A percentile compares a stretch with the other conserved stretches of the same genome.
These are phyloP conservation scores for Prinsepia uniflora DNA, from an alignment of 306 rosid genomes.

Conservation along the genomic window DNA sequence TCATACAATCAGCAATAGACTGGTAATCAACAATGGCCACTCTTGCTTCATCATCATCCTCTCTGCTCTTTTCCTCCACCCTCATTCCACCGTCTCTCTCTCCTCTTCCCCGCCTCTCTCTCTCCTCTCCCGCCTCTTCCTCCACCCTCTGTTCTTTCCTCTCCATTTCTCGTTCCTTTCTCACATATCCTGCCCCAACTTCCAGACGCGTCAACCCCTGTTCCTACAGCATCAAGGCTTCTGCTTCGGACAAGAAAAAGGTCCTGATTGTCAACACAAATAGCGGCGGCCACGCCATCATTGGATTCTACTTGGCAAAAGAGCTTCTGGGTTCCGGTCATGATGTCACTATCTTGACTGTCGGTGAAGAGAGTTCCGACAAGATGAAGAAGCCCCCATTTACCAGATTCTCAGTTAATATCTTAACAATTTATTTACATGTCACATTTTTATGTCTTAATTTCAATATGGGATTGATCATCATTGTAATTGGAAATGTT, in stretches of 20 bases:
- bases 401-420: constrained; percentile 68
- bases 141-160: constrained; percentile 41
- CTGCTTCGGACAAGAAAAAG: constrained; percentile 58
- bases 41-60: constrained; percentile 61
- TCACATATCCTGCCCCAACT: constrained; percentile 22
- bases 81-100: constrained; percentile 40
- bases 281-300: constrained; percentile 83
- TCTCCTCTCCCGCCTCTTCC: constrained; percentile 39
- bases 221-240: constrained; percentile 43
- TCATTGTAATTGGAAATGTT: no score
- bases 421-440: not conserved
- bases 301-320: constrained; percentile 86
- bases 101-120: constrained; percentile 41
- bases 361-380: constrained; percentile 78
- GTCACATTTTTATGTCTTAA: constrained; percentile 12
- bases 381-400: constrained; percentile 95
- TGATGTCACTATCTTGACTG: constrained; percentile 68
- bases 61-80: constrained; percentile 44
- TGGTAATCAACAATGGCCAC: constrained; percentile 65
- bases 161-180: constrained; percentile 40
- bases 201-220: constrained; percentile 34
- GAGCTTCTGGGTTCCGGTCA: constrained; percentile 80
- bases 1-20: constrained; percentile 23
- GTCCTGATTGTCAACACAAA: constrained; percentile 77
- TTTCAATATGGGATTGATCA: constrained; percentile 2